These are phyloP conservation scores for Aspergillus fischeri DNA, from an alignment of 2,329 filamentous ascomycete genomes.

Conservation along the genomic window DNA sequence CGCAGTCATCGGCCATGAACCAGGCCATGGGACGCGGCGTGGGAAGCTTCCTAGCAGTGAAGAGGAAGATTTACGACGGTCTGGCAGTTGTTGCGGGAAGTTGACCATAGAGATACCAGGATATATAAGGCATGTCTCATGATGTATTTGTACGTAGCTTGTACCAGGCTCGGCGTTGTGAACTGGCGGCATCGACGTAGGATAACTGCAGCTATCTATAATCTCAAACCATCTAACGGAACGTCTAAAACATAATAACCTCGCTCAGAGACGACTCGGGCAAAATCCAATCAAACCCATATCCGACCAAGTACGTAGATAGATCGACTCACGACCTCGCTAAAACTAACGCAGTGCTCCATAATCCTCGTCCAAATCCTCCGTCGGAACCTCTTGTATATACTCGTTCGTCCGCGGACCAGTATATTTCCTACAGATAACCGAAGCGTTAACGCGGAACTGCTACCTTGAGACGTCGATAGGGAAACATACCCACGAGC, in stretches of 20 bases:
- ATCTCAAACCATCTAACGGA: background rate
- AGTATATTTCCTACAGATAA: conserved; percentile 49
- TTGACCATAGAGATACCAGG: conserved; percentile 30
- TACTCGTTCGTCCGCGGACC: conserved; percentile 57
- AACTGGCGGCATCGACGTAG: background rate
- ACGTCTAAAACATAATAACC: no score
- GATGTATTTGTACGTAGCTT: background rate
- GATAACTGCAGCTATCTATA: background rate
- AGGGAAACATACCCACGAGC: conserved; percentile 33
- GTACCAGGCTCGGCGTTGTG: background rate
- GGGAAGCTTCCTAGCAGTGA: conserved; percentile 78
- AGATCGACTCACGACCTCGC: background rate
- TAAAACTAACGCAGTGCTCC: conserved; percentile 9
- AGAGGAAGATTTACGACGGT: conserved; percentile 87
- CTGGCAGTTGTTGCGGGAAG: conserved; percentile 82
- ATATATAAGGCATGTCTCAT: background rate
- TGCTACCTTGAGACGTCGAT: conserved; percentile 7
- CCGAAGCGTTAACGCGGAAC: conserved; percentile 5
- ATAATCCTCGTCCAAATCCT: conserved; percentile 22
- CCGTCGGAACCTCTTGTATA: conserved; percentile 30
- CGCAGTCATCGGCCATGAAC: conserved; percentile 46
- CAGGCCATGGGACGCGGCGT: conserved; percentile 48
- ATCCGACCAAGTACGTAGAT: background rate
- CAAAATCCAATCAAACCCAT: background rate
- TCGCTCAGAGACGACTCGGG: background rate